Evolutionary conservation across 2,329 filamentous ascomycete genomes (phyloP).

Genomic region (Colletotrichum spinosum): DNA sequence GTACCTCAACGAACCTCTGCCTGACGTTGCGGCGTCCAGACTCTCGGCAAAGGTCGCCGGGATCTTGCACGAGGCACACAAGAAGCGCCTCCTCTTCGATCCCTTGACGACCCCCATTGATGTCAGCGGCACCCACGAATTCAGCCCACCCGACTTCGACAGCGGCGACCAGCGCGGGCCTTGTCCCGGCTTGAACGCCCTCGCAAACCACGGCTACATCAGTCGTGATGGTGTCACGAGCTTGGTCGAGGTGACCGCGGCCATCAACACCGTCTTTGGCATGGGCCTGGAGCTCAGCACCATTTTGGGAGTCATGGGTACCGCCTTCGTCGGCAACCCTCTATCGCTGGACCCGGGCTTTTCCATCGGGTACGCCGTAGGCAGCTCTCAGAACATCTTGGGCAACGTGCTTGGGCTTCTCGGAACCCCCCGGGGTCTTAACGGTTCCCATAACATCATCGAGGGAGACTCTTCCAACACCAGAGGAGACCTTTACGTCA

Average conservation of each 20-base stretch:
- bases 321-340: conserved; percentile 61
- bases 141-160: conserved; percentile 42
- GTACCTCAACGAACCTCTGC: conserved; percentile 26
- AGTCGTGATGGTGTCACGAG: conserved; percentile 43
- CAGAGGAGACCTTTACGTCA: conserved; percentile 63
- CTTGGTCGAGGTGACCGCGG: conserved; percentile 35
- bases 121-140: conserved; percentile 40
- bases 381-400: conserved; percentile 52
- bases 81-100: conserved; percentile 39
- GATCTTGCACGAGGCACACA: conserved; percentile 29
- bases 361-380: conserved; percentile 61
- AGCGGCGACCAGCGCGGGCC: conserved; percentile 43
- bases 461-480: conserved; percentile 66
- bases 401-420: conserved; percentile 57
- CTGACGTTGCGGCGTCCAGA: conserved; percentile 21
- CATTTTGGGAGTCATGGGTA: conserved; percentile 58
- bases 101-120: conserved; percentile 39
- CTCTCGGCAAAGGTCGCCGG: conserved; percentile 22
- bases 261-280: conserved; percentile 50
- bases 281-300: conserved; percentile 59
- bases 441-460: conserved; percentile 66
- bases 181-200: conserved; percentile 50
- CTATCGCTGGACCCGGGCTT: conserved; percentile 61
- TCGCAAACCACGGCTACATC: conserved; percentile 53
- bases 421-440: conserved; percentile 58